Conservation (phyloP, 495 filamentous ascomycete genomes). For the Aspergillus wentii region DNA sequence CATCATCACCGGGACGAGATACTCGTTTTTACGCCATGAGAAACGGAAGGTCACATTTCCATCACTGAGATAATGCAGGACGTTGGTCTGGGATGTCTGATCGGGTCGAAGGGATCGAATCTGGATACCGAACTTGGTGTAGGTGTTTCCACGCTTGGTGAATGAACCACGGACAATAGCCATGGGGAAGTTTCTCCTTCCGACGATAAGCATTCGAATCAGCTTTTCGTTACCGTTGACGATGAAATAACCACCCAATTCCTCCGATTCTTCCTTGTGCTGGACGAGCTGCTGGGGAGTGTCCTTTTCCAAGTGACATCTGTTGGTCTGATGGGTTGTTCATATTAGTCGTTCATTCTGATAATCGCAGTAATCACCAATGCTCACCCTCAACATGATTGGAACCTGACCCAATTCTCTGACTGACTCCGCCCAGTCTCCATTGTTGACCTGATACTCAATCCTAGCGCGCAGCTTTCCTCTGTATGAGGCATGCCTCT, state of each 20-base stretch:
- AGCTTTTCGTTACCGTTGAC: slow-evolving; percentile 75
- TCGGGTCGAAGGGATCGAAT: slow-evolving; percentile 89
- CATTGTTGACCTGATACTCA: slow-evolving; percentile 80
- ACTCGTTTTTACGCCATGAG: slow-evolving; percentile 97
- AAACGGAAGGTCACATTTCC: slow-evolving; percentile 96
- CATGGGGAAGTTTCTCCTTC: slow-evolving; percentile 87
- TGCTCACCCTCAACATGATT: slow-evolving; percentile 79
- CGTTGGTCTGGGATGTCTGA: slow-evolving; percentile 95
- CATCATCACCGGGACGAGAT: slow-evolving; percentile 91
- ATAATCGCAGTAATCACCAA: not conserved
- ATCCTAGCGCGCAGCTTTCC: slow-evolving; percentile 77
- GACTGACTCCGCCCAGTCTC: slow-evolving; percentile 70
- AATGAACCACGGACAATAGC: slow-evolving; percentile 89
- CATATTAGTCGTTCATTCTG: slow-evolving; percentile 2
- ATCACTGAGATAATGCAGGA: slow-evolving; percentile 90
- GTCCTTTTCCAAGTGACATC: slow-evolving; percentile 83
- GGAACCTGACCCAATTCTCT: slow-evolving; percentile 85
- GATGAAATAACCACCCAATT: slow-evolving; percentile 86
- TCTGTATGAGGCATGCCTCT: slow-evolving; percentile 87
- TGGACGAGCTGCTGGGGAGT: slow-evolving; percentile 76
- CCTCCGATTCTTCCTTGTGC: slow-evolving; percentile 88
- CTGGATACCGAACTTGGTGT: slow-evolving; percentile 85
- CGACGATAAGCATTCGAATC: slow-evolving; percentile 85
- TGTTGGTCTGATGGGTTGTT: slow-evolving; percentile 56
- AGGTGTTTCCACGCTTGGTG: slow-evolving; percentile 73